phyloP scores from a whole-genome alignment of 2,329 filamentous ascomycete genomes.

The Aspergillus uvarum region DNA sequence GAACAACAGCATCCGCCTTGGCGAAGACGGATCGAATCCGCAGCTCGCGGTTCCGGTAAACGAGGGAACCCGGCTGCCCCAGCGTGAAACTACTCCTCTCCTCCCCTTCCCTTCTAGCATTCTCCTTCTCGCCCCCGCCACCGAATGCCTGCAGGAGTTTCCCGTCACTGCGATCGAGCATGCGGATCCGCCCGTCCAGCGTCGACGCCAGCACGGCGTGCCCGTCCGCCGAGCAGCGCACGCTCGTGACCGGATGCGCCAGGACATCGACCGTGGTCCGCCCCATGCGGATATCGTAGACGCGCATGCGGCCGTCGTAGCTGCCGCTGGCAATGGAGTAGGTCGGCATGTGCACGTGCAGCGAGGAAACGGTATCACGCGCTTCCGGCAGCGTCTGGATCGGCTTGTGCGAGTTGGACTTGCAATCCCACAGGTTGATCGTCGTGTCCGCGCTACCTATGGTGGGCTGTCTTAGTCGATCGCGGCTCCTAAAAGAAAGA shows the following conservation, averaged over 20 bases:
- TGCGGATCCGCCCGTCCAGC: slow-evolving; percentile 71
- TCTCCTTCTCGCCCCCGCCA: slow-evolving; percentile 31
- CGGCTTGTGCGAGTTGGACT: slow-evolving; percentile 42
- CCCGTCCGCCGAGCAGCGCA: slow-evolving; percentile 69
- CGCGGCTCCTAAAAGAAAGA: neutral
- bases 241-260: slow-evolving; percentile 67
- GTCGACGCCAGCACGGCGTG: slow-evolving; percentile 72
- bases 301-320: slow-evolving; percentile 78
- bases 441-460: slow-evolving; percentile 46
- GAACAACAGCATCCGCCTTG: slow-evolving; percentile 70
- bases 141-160: slow-evolving; percentile 71
- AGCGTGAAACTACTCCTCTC: neutral
- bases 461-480: neutral
- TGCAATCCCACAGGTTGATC: slow-evolving; percentile 45
- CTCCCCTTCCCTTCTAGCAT: too few relatives aligned
- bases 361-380: slow-evolving; percentile 42
- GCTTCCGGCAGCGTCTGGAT: slow-evolving; percentile 45
- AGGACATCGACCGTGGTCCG: slow-evolving; percentile 69
- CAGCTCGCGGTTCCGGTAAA: slow-evolving; percentile 65
- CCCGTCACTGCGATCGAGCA: slow-evolving; percentile 78
- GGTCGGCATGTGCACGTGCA: slow-evolving; percentile 40
- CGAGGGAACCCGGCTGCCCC: neutral
- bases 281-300: slow-evolving; percentile 81
- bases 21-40: slow-evolving; percentile 76
- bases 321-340: slow-evolving; percentile 67